These are phyloP conservation scores for Candida palmyrensis DNA, from an alignment of 805 yeast genomes.

Conservation along the genomic window DNA sequence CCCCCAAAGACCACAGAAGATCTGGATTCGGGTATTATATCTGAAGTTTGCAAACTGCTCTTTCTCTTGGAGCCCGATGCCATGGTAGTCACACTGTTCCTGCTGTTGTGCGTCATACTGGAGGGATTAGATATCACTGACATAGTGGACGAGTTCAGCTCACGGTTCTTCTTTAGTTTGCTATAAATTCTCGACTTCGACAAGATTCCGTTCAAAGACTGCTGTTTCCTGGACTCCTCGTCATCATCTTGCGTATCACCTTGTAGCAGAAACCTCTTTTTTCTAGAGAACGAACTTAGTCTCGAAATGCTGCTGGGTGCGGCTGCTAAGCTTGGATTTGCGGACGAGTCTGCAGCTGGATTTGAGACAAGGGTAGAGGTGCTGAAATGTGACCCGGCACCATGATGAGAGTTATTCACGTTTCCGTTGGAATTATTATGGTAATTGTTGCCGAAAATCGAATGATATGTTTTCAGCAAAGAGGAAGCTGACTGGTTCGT, in stretches of 20 bases:
- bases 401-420: neutral
- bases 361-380: too few relatives aligned
- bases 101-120: constrained; percentile 12
- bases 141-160: constrained; percentile 24
- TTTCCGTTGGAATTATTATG: neutral
- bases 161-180: constrained; percentile 31
- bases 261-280: constrained; percentile 17
- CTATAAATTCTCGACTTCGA: constrained; percentile 33
- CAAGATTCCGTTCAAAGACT: constrained; percentile 16
- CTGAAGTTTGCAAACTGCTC: constrained; percentile 8
- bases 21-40: constrained; percentile 1
- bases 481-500: constrained; percentile 12
- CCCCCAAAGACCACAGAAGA: constrained; percentile 2
- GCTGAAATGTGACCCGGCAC: neutral
- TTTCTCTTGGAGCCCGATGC: constrained; percentile 19
- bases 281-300: constrained; percentile 1
- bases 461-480: constrained; percentile 8
- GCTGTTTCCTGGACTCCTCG: constrained; percentile 15
- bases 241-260: constrained; percentile 5
- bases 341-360: too few relatives aligned
- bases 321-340: neutral
- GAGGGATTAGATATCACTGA: constrained; percentile 16
- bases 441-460: constrained; percentile 3
- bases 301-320: neutral
- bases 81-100: constrained; percentile 18